phyloP scores from a whole-genome alignment of 1,139 yeast genomes.

The Pichia terricola region DNA sequence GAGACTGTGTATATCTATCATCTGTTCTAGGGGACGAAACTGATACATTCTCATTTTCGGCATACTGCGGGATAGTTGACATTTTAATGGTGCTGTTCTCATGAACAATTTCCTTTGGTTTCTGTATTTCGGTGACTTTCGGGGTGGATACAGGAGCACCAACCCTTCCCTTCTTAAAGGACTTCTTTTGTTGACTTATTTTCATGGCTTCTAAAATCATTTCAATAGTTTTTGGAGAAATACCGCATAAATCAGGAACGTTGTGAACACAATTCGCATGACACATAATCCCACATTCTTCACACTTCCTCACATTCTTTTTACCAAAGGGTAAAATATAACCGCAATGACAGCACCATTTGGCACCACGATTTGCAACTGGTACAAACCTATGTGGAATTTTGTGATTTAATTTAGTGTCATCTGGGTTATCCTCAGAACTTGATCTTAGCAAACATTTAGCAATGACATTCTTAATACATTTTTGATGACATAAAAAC shows the following conservation, averaged over 20 bases:
- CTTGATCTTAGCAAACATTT: constrained; percentile 89
- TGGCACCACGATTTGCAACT: constrained; percentile 84
- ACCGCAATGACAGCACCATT: constrained; percentile 99
- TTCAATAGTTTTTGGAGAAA: constrained; percentile 96
- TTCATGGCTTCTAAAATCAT: constrained; percentile 78
- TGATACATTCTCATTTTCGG: too few relatives aligned
- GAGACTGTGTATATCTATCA: too few relatives aligned
- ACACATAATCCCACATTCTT: constrained; percentile 92
- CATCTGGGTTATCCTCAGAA: constrained; percentile 77
- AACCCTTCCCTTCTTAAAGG: too few relatives aligned
- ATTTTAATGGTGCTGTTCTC: too few relatives aligned
- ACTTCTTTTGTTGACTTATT: constrained; percentile 64
- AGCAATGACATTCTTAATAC: constrained; percentile 89
- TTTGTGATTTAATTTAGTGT: constrained; percentile 86
- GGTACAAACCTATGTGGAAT: constrained; percentile 96
- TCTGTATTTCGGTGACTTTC: too few relatives aligned
- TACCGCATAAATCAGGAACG: constrained; percentile 97
- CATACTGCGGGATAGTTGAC: too few relatives aligned
- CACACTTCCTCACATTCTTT: constrained; percentile 88
- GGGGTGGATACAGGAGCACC: too few relatives aligned
- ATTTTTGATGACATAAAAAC: constrained; percentile 87
- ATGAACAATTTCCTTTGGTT: too few relatives aligned
- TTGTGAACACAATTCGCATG: constrained; percentile 88
- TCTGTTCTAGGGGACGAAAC: too few relatives aligned
- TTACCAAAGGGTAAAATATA: constrained; percentile 91